Percentiles rank a stretch among this genome's conserved stretches.
phyloP scores from a whole-genome alignment of 1,139 yeast genomes.

The Nakaseomyces sp. region DNA sequence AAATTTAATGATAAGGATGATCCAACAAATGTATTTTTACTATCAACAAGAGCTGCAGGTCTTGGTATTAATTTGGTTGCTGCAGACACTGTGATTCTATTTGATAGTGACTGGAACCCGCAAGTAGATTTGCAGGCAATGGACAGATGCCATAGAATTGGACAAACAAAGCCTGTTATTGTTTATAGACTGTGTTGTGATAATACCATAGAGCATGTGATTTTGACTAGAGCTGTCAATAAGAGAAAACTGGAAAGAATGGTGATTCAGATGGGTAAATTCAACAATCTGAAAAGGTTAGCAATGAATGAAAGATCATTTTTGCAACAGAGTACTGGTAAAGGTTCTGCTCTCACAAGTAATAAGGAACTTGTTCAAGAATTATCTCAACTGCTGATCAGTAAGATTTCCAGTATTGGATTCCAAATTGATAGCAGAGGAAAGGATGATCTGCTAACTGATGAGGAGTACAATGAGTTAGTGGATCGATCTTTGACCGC shows the following conservation, averaged over 20 bases:
- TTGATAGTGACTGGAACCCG: slow-evolving; percentile 96
- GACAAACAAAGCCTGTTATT: slow-evolving; percentile 76
- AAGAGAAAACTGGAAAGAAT: slow-evolving; percentile 74
- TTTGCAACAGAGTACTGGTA: slow-evolving; percentile 16
- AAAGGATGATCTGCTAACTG: slow-evolving; percentile 27
- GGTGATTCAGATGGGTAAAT: slow-evolving; percentile 78
- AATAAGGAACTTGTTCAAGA: slow-evolving; percentile 28
- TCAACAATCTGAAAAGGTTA: slow-evolving; percentile 44
- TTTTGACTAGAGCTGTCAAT: slow-evolving; percentile 66
- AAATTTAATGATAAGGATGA: slow-evolving; percentile 38
- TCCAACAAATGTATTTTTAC: slow-evolving; percentile 42
- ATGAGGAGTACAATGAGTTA: slow-evolving; percentile 44
- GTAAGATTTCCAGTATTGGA: slow-evolving; percentile 29
- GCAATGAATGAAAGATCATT: slow-evolving; percentile 30
- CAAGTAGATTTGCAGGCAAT: slow-evolving; percentile 94
- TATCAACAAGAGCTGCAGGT: slow-evolving; percentile 93
- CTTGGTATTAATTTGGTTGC: slow-evolving; percentile 78
- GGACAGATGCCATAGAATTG: slow-evolving; percentile 90
- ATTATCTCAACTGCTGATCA: slow-evolving; percentile 23
- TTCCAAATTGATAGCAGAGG: slow-evolving; percentile 11
- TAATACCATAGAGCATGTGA: slow-evolving; percentile 74
- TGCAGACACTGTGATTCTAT: slow-evolving; percentile 83
- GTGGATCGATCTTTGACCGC: slow-evolving; percentile 45
- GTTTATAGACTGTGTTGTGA: slow-evolving; percentile 68
- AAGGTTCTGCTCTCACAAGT: slow-evolving; percentile 14